These are phyloP conservation scores for Aspergillus leporis DNA, from an alignment of 495 filamentous ascomycete species.

Conservation along the genomic window DNA sequence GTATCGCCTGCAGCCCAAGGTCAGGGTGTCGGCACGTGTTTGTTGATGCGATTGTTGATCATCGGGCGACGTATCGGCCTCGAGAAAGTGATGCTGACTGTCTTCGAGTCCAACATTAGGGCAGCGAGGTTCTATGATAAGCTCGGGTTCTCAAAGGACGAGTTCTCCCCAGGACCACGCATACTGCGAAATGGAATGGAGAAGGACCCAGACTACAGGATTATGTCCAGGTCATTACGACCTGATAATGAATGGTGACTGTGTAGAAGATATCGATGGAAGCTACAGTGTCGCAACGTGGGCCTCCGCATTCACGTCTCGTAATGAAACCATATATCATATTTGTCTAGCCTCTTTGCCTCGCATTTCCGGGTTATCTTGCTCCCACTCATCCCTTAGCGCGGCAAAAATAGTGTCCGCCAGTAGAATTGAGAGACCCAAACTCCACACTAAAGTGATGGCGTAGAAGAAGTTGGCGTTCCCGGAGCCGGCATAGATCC, in stretches of 20 bases:
- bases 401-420: constrained; percentile 86
- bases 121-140: constrained; percentile 67
- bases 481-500: constrained; percentile 97
- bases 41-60: constrained; percentile 45
- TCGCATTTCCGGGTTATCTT: constrained; percentile 83
- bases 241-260: background rate
- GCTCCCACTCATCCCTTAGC: constrained; percentile 90
- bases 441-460: constrained; percentile 95
- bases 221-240: constrained; percentile 57
- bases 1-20: constrained; percentile 55
- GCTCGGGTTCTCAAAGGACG: constrained; percentile 67
- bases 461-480: constrained; percentile 99
- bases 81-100: constrained; percentile 82
- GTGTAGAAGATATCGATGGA: background rate
- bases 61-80: constrained; percentile 48
- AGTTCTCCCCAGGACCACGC: constrained; percentile 62
- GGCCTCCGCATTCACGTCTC: background rate
- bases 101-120: constrained; percentile 65
- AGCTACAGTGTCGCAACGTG: background rate
- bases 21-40: constrained; percentile 37
- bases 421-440: constrained; percentile 78
- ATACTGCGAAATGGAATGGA: constrained; percentile 64
- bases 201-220: constrained; percentile 66
- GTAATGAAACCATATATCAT: constrained; percentile 34
- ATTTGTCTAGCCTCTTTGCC: constrained; percentile 87